A percentile compares a stretch with the other conserved stretches of the same genome.
Evolutionary conservation across 495 filamentous ascomycete species (phyloP).

Genomic region (Hyaloscypha finlandica): DNA sequence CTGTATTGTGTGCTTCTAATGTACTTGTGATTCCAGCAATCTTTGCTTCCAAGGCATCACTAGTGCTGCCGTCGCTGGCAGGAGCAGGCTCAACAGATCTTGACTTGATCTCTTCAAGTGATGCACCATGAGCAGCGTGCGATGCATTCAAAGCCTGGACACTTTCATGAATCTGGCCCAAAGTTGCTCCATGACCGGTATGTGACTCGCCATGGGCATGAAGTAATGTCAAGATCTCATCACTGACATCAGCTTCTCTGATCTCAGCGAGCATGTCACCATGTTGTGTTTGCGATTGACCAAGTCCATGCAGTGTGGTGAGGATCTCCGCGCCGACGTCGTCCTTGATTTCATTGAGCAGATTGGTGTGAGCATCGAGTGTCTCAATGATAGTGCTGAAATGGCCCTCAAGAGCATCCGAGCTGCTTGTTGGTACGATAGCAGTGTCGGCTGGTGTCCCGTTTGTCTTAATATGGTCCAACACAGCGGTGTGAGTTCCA

Average conservation of each 20-base stretch:
- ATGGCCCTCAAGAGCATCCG: neutral
- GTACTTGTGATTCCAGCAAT: conserved; percentile 11
- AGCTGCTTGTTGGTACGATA: conserved; percentile 6
- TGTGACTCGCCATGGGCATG: conserved; percentile 26
- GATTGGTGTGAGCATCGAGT: conserved; percentile 21
- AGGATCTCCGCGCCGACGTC: conserved; percentile 32
- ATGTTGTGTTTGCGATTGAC: conserved; percentile 19
- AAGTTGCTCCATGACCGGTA: neutral
- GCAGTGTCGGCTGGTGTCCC: conserved; percentile 7
- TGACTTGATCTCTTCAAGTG: conserved; percentile 27
- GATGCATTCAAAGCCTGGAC: conserved; percentile 19
- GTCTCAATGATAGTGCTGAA: conserved; percentile 22
- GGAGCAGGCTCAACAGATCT: conserved; percentile 6
- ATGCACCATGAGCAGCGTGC: conserved; percentile 9
- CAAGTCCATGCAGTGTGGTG: conserved; percentile 25
- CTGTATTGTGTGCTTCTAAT: conserved; percentile 10
- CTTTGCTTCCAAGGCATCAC: conserved; percentile 10
- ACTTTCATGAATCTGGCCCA: conserved; percentile 17
- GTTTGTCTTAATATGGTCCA: neutral
- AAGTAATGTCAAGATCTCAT: conserved; percentile 32
- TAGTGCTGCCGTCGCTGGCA: neutral
- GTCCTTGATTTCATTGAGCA: conserved; percentile 31
- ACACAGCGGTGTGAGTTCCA: neutral
- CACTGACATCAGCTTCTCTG: conserved; percentile 31
- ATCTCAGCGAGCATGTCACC: conserved; percentile 25